Evolutionary conservation across 768 basidiomycete genomes (phyloP), one percentile per base, ranked within the genome.

Genomic region (Fomitopsis pulvina): DNA sequence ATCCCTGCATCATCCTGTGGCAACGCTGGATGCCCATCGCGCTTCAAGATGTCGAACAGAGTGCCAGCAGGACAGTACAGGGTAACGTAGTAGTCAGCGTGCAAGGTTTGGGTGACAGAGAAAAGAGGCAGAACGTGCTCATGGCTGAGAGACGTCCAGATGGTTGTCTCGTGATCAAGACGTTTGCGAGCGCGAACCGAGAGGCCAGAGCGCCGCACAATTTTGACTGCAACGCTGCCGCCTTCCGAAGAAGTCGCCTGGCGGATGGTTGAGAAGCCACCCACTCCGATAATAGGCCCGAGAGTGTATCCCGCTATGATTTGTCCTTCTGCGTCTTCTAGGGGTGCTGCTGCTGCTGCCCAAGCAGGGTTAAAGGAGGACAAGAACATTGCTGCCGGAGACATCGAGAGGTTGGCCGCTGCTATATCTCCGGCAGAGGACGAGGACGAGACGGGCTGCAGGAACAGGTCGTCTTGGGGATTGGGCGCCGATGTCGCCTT

Each of bases 81-180:
- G 26, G 84, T 94, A 68, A 94, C 77, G 67, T 91, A 87, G 61
- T 80, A 92, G 59, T 85, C 82, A 45, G 85, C 81, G 51, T 78
- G 77, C 38, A 74, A 53, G 0, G 80, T 78, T 57, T 83, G 78
- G 46, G 76, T 68, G 16, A 70, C 68, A 38, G 79, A 72, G 63
- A 93, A 90, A 39, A 95, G 79, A 10, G 92, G 92, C 14, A 96
- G 77, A 53, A 93, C 78, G 59, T 93, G 84, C 61, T 92, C 88
- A 63, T 94, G 92, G 45, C 77, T 80, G 57, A 92, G 79, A 0
- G 80, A 74, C 1, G 78, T 69, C 91, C 91, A 93, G 12, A 89
- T 69, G 11, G 70, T 61, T 11, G 81, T 79, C 70, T 94, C 91
- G 43, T 79, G 81, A 50, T 81, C 75, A 38, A 92, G 73, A 40